Conservation (phyloP, 2,329 filamentous ascomycete species). For the Didymella pinodella region DNA sequence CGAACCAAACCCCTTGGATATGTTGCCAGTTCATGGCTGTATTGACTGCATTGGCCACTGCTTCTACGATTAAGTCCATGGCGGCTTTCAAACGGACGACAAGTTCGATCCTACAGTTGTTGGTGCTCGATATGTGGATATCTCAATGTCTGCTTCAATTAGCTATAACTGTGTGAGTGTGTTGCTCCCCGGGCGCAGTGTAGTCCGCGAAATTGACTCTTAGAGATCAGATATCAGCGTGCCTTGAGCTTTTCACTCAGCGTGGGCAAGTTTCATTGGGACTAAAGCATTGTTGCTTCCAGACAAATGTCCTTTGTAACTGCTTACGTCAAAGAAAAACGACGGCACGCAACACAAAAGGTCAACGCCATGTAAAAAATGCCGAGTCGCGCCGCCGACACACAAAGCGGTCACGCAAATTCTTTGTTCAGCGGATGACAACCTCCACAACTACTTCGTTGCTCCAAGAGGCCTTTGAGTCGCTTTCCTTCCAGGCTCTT, state of each 20-base stretch:
- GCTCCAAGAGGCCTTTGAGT: slow-evolving; percentile 74
- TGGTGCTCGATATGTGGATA: too few species aligned
- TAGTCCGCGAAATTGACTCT: too few species aligned
- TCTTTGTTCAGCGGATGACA: slow-evolving; percentile 36
- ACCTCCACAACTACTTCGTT: slow-evolving; percentile 61
- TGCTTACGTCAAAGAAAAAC: not conserved
- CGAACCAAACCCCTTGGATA: too few species aligned
- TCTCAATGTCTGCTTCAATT: too few species aligned
- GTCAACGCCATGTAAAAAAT: not conserved
- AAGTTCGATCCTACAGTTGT: too few species aligned
- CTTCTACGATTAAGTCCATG: too few species aligned
- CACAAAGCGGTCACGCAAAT: not conserved
- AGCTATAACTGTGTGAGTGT: too few species aligned
- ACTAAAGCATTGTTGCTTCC: not conserved
- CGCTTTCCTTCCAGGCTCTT: slow-evolving; percentile 78
- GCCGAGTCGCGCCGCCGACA: not conserved
- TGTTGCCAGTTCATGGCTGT: too few species aligned
- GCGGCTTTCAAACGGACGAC: too few species aligned
- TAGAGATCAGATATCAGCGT: too few species aligned
- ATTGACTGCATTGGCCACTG: too few species aligned
- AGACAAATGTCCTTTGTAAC: not conserved
- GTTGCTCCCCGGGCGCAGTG: too few species aligned
- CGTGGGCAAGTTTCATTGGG: not conserved
- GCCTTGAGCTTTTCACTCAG: not conserved
- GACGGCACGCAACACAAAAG: not conserved